These are phyloP conservation scores for Xerocomus minutiporus DNA, from an alignment of 1,284 basidiomycete species.

Conservation along the genomic window DNA sequence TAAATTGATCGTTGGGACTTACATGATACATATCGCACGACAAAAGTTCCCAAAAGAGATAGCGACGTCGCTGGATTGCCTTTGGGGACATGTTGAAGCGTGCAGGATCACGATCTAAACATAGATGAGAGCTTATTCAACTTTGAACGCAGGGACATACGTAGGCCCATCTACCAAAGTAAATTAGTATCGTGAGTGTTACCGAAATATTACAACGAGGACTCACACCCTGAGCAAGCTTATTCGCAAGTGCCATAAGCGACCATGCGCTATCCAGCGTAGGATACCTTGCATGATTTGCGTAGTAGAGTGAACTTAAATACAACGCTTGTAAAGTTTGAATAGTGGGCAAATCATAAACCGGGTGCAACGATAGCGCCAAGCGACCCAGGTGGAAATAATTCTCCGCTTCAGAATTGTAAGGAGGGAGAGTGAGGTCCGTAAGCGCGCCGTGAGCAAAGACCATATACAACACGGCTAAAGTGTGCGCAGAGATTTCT, in stretches of 20 bases:
- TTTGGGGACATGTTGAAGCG: conserved; percentile 53
- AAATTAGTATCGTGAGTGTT: conserved; percentile 6
- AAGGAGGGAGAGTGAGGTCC: conserved; percentile 58
- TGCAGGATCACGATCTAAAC: conserved; percentile 56
- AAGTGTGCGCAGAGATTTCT: conserved; percentile 46
- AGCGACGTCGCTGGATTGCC: conserved; percentile 49
- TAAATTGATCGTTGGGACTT: conserved; percentile 11
- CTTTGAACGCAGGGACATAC: conserved; percentile 33
- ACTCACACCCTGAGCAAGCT: conserved; percentile 56
- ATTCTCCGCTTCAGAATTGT: conserved; percentile 54
- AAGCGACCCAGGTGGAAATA: conserved; percentile 57
- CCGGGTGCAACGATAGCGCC: conserved; percentile 52
- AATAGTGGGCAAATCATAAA: conserved; percentile 60
- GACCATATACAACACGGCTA: conserved; percentile 55
- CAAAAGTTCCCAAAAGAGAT: conserved; percentile 58
- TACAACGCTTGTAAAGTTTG: conserved; percentile 58
- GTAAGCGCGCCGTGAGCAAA: conserved; percentile 59
- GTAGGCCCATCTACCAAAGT: conserved; percentile 47
- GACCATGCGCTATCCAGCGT: conserved; percentile 53
- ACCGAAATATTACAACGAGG: background rate
- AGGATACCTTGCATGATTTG: conserved; percentile 47
- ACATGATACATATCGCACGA: conserved; percentile 49
- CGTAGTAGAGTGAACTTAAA: conserved; percentile 53
- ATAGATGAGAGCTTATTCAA: conserved; percentile 7
- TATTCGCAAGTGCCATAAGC: conserved; percentile 46